Percentiles rank a stretch among this genome's conserved stretches.
These are phyloP conservation scores for Trypanosoma platydactyli DNA, from an alignment of 208 protist species.

Conservation along the genomic window DNA sequence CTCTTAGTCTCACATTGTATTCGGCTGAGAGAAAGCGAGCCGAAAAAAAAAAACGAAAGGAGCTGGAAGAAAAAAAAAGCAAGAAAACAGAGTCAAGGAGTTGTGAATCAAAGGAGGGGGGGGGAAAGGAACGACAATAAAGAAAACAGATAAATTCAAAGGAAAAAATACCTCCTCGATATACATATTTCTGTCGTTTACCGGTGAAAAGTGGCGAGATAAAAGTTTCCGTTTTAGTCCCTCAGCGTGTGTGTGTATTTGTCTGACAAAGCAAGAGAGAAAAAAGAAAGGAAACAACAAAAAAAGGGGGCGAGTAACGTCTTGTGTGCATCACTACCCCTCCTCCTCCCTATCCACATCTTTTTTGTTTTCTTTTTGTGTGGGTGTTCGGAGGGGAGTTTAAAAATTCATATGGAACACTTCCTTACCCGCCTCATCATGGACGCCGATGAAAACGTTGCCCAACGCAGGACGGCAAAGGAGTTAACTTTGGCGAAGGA, in stretches of 20 bases:
- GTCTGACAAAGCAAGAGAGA: neutral
- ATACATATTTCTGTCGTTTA: neutral
- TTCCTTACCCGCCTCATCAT: slow-evolving; percentile 35
- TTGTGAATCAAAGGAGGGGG: neutral
- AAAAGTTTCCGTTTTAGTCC: neutral
- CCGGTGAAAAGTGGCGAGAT: neutral
- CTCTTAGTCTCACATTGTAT: neutral
- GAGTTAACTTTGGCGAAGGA: slow-evolving; percentile 32
- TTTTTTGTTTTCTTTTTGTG: neutral
- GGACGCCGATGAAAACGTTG: slow-evolving; percentile 22
- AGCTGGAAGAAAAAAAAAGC: neutral
- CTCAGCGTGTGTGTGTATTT: too few species aligned
- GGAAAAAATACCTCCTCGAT: neutral
- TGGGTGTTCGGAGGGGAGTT: neutral
- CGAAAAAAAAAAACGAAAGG: neutral
- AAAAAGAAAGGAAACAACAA: neutral
- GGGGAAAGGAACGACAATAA: neutral
- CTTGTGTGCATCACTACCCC: too few species aligned
- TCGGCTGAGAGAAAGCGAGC: neutral
- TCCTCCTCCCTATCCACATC: too few species aligned
- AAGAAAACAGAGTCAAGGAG: neutral
- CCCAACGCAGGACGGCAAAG: slow-evolving; percentile 31
- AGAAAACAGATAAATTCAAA: slow-evolving; percentile 2
- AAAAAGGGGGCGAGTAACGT: too few species aligned
- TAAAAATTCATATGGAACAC: slow-evolving; percentile 32